Evolutionary conservation across 176 grass and related monocot species (phyloP), one percentile per base, ranked within the genome.

Genomic region (Phoenix dactylifera): DNA sequence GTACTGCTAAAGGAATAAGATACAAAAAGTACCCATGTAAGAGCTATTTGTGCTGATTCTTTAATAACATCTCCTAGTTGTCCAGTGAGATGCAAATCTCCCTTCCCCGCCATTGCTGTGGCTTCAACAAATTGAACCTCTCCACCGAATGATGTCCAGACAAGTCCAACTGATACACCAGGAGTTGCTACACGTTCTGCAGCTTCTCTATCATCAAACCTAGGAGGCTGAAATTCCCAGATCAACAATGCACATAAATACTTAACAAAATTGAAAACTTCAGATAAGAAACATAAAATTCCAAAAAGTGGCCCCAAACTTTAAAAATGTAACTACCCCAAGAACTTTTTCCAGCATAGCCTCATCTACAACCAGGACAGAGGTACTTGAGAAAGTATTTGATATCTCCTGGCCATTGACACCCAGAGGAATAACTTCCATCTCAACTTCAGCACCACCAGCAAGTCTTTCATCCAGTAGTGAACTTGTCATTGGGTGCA

Each of bases 11-110:
- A 44, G 35, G 35, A 44, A 44, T 44, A 12, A 44, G 35, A 12
- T 44, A 6, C 35, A 44, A 44, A 44, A 12, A 44, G 35, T 85
- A 97, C 92, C 93, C 93, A 98, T 61, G 93, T 98, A 39, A 92
- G 82, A 80, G 93, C 87, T 78, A 98, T 80, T 68, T 98, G 88
- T 24, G 93, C 93, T 18, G 93, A 98, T 73, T 98, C 93, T 76
- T 98, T 98, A 58, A 98, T 98, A 69, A 98, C 93, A 86, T 92
- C 93, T 51, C 93, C 93, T 65, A 98, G 93, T 73, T 98, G 93
- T 59, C 93, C 93, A 22, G 93, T 98, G 49, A 92, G 63, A 85
- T 89, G 93, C 77, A 98, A 72, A n/a, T 98, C 93, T 25, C 93
- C 93, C 75, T 92, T 98, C 57, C 93, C 93, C n/a, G 76, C 84